Base-by-base conservation (phyloP, 495 filamentous ascomycete species). In the Venustampulla echinocandica region DNA sequence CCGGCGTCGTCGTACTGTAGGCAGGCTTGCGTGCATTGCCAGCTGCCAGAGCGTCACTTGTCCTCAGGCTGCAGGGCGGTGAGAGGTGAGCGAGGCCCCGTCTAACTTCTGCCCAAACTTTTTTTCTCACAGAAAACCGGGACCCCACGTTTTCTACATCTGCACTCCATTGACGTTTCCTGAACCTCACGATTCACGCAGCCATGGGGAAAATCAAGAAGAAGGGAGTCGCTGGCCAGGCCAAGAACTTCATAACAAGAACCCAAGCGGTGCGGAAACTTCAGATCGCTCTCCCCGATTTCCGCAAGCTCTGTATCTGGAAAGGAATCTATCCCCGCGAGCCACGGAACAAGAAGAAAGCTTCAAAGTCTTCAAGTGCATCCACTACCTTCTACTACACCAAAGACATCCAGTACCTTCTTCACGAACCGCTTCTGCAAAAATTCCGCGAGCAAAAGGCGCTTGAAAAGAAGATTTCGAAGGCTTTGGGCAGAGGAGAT, bases 341-440 rank as follows among this genome's bases (percentile, higher is more conserved):
- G 70, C 92, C 92, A 28, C 76, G 92, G 45, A 94, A 81, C 64
- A 94, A 88, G 76, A 96, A 92, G 71, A 95, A 95, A 75, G 92
- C 82, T 34, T 86, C 86, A 57, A 96, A 94, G 66, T 84, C 85
- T 43, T 77, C 86, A 35, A 96, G 85, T 1, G 78, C 83, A 30
- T 84, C 81, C 35, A 97, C 92, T 13, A 97, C 93, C 47, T 98
- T 95, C 70, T 98, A 98, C 76, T 98, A 98, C 71, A 86, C 90
- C 57, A 94, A 92, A 71, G 92, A 98, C 61, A 95, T 98, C 58
- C 89, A 95, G 66, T 98, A 95, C 55, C 80, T 98, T 20, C 81
- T 96, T 41, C 92, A 98, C 64, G 92, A 98, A 64, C 92, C 93
- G 11, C 74, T 98, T n/a, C 75, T 98, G 10, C 72, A 79, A 54